These are phyloP conservation scores for Parascedosporium putredinis DNA, from an alignment of 2,329 filamentous ascomycete species.

Conservation along the genomic window DNA sequence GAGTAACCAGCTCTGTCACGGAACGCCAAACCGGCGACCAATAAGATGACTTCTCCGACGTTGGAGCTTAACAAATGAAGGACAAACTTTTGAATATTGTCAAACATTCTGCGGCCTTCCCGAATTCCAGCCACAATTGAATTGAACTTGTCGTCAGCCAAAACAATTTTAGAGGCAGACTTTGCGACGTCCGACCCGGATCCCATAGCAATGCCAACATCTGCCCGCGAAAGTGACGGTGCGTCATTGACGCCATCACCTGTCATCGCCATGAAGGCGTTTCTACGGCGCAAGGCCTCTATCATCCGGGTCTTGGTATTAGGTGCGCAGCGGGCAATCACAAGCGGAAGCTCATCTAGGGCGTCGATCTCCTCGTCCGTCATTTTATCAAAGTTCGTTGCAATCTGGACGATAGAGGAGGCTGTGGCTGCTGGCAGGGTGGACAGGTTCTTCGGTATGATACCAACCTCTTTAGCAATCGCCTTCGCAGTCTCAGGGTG, in stretches of 20 bases:
- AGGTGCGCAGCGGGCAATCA: constrained; percentile 75
- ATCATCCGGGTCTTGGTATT: constrained; percentile 89
- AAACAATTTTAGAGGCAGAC: constrained; percentile 68
- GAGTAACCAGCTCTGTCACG: constrained; percentile 61
- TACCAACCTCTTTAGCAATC: constrained; percentile 70
- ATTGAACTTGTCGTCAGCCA: constrained; percentile 83
- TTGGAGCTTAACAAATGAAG: constrained; percentile 72
- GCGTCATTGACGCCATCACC: constrained; percentile 84
- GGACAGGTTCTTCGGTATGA: constrained; percentile 55
- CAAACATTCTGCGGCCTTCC: constrained; percentile 75
- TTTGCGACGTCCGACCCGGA: constrained; percentile 79
- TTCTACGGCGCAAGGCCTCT: constrained; percentile 69
- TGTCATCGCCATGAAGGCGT: constrained; percentile 74
- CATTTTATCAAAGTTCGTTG: constrained; percentile 68
- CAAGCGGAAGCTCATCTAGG: constrained; percentile 64
- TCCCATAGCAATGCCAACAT: constrained; percentile 89
- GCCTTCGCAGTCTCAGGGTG: constrained; percentile 69
- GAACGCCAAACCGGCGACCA: constrained; percentile 74
- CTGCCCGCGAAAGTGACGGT: constrained; percentile 67
- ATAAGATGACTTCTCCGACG: constrained; percentile 70
- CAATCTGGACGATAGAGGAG: constrained; percentile 62
- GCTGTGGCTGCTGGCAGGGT: constrained; percentile 51
- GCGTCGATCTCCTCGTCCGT: constrained; percentile 66
- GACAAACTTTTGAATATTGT: constrained; percentile 84
- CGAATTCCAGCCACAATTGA: constrained; percentile 75